These are phyloP conservation scores for Rubia peregrina DNA, from an alignment of 305 asterid species.

Conservation along the genomic window DNA sequence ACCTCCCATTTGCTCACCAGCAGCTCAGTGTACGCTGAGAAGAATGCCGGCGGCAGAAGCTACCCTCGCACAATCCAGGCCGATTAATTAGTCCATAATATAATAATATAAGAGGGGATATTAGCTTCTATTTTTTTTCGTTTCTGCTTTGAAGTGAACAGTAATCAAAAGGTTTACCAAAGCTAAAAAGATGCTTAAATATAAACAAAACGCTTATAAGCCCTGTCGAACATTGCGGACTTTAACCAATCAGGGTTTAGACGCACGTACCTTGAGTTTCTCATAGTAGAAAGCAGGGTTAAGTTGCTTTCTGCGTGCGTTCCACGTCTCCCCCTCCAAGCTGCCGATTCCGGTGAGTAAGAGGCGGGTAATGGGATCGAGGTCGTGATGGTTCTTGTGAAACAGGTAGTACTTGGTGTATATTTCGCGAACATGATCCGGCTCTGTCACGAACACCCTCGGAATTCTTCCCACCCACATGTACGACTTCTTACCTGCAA, in stretches of 20 bases:
- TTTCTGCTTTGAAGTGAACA: too few species aligned
- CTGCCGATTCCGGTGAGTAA: slow-evolving; percentile 30
- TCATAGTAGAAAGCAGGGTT: slow-evolving; percentile 50
- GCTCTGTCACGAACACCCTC: slow-evolving; percentile 34
- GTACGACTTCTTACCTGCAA: slow-evolving; percentile 41
- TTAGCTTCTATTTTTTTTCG: too few species aligned
- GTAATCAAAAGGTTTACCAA: too few species aligned
- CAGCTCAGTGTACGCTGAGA: slow-evolving; percentile 1
- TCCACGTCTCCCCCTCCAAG: slow-evolving; percentile 41
- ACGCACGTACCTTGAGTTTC: slow-evolving; percentile 27
- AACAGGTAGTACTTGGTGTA: slow-evolving; percentile 26
- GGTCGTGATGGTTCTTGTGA: slow-evolving; percentile 35
- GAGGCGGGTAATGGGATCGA: slow-evolving; percentile 27
- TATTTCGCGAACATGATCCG: slow-evolving; percentile 33
- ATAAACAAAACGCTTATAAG: too few species aligned
- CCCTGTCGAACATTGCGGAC: too few species aligned
- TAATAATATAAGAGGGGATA: too few species aligned
- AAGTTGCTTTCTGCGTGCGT: slow-evolving; percentile 37
- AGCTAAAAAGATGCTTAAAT: too few species aligned
- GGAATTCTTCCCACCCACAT: slow-evolving; percentile 52
- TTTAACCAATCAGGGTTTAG: not conserved
- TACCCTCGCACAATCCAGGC: not conserved
- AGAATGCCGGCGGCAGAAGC: slow-evolving; percentile 16
- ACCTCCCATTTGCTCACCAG: slow-evolving; percentile 3
- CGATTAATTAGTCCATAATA: not conserved